Conservation (phyloP, 2,329 filamentous ascomycete genomes). For the Stachybotrys elegans region DNA sequence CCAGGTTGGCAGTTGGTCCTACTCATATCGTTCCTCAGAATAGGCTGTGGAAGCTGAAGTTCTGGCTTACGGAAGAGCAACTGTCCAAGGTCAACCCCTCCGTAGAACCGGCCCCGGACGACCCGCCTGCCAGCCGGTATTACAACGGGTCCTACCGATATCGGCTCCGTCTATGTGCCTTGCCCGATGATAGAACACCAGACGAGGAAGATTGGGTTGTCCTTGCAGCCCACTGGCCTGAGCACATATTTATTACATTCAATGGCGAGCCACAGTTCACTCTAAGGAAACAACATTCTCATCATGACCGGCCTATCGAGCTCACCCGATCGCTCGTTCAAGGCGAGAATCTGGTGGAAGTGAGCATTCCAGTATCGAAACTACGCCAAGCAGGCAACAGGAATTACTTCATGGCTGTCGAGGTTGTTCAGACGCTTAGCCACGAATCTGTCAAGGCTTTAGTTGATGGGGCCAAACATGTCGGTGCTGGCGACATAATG, state of each 20-base stretch:
- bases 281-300: constrained; percentile 66
- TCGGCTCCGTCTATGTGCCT: constrained; percentile 61
- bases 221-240: constrained; percentile 65
- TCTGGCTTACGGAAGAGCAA: constrained; percentile 35
- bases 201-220: constrained; percentile 55
- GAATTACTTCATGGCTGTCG: constrained; percentile 61
- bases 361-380: constrained; percentile 35
- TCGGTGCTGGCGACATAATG: constrained; percentile 45
- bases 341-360: constrained; percentile 58
- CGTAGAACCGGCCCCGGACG: neutral
- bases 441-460: constrained; percentile 38
- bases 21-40: constrained; percentile 27
- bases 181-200: constrained; percentile 13
- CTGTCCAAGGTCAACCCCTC: constrained; percentile 26
- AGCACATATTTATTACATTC: constrained; percentile 61
- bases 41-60: constrained; percentile 37
- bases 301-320: constrained; percentile 71
- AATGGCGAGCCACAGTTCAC: constrained; percentile 56
- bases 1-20: constrained; percentile 45
- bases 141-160: constrained; percentile 54
- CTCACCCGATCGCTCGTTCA: constrained; percentile 54
- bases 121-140: constrained; percentile 29
- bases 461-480: constrained; percentile 27
- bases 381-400: constrained; percentile 17
- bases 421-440: constrained; percentile 56